Percentiles rank a stretch among this genome's conserved stretches.
These are phyloP conservation scores for Cyclanthera cordifolia DNA, from an alignment of 306 rosid genomes.

Conservation along the genomic window DNA sequence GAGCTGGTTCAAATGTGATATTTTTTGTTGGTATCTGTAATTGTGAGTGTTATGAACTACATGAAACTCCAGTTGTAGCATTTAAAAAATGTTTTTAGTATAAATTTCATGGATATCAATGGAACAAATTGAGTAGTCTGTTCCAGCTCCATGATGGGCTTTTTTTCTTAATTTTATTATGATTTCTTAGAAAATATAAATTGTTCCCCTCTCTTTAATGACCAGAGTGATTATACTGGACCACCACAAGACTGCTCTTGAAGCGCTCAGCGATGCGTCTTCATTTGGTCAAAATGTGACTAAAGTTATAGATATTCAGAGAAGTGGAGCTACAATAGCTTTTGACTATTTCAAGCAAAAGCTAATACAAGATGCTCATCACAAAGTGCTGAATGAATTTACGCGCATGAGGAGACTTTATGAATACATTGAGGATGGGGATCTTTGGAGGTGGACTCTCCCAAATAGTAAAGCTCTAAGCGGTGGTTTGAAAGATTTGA, in stretches of 20 bases:
- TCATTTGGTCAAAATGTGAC: conserved; percentile 29
- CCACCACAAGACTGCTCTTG: conserved; percentile 83
- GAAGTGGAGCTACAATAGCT: conserved; percentile 92
- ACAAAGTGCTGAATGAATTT: conserved; percentile 27
- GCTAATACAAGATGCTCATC: conserved; percentile 19
- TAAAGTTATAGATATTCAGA: conserved; percentile 48
- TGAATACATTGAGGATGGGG: conserved; percentile 75
- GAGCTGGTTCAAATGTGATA: background rate
- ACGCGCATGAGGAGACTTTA: conserved; percentile 39
- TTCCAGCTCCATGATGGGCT: background rate
- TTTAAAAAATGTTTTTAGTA: background rate
- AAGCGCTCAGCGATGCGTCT: conserved; percentile 21
- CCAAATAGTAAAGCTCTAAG: conserved; percentile 70
- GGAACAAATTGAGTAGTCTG: too few relatives aligned
- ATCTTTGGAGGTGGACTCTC: conserved; percentile 85
- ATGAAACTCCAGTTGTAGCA: background rate
- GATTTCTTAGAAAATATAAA: background rate
- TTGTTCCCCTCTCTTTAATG: background rate
- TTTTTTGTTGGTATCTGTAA: background rate
- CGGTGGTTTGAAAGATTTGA: conserved; percentile 58
- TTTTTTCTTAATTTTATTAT: background rate
- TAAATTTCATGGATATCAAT: background rate
- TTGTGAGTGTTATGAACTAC: background rate
- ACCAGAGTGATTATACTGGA: conserved; percentile 59
- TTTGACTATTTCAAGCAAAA: conserved; percentile 65